Conservation (phyloP, 352 stramenopile genomes). For the Phytophthora ohioensis region DNA sequence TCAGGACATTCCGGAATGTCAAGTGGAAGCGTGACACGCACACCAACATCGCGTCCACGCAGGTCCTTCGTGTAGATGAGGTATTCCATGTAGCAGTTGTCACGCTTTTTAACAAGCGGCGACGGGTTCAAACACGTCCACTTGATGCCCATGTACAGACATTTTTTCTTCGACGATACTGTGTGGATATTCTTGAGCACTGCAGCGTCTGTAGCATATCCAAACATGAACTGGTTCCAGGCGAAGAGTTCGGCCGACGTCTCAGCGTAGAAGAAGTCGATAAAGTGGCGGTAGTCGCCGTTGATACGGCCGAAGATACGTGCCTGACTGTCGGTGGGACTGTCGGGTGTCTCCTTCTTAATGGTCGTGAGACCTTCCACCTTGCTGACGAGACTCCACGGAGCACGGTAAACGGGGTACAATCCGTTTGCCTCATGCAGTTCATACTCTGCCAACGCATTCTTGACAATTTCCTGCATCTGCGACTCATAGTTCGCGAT, state of each 20-base stretch:
- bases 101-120: conserved; percentile 68
- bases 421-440: conserved; percentile 46
- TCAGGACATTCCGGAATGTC: conserved; percentile 71
- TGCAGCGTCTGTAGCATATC: conserved; percentile 65
- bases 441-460: conserved; percentile 50
- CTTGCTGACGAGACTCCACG: conserved; percentile 46
- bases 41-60: conserved; percentile 63
- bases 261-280: conserved; percentile 82
- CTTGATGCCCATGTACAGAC: conserved; percentile 86
- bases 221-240: conserved; percentile 80
- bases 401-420: conserved; percentile 40
- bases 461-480: conserved; percentile 51
- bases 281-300: conserved; percentile 69
- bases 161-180: conserved; percentile 41
- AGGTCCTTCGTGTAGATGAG: conserved; percentile 73
- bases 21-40: conserved; percentile 72
- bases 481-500: conserved; percentile 44
- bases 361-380: conserved; percentile 53
- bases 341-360: conserved; percentile 41
- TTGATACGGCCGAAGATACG: conserved; percentile 73
- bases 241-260: conserved; percentile 71
- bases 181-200: conserved; percentile 82
- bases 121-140: conserved; percentile 75
- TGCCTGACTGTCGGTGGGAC: conserved; percentile 31
- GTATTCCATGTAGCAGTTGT: conserved; percentile 86